Conservation (phyloP, 164 flowering plant species). For the Liquidambar formosana region DNA sequence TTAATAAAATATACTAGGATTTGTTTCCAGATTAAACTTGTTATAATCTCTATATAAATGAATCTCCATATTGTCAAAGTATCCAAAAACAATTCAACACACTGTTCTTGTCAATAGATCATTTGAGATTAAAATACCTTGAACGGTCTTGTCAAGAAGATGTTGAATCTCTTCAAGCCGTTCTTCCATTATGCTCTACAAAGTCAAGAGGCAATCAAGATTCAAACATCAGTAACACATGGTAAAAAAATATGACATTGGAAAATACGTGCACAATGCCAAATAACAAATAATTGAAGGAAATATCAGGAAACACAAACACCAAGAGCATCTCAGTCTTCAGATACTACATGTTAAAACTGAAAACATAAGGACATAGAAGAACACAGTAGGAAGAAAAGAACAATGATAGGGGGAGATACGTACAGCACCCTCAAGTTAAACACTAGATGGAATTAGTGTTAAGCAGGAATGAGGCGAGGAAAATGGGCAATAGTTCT, state of each 20-base stretch:
- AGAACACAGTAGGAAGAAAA: background rate
- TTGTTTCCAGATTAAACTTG: background rate
- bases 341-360: background rate
- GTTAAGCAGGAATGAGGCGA: no score
- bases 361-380: background rate
- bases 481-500: no score
- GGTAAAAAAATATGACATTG: conserved; percentile 1
- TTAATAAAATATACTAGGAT: background rate
- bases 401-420: background rate
- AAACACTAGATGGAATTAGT: no score
- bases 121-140: conserved; percentile 49
- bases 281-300: background rate
- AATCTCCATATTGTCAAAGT: background rate
- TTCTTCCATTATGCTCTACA: conserved; percentile 54
- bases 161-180: conserved; percentile 45
- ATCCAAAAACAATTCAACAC: background rate
- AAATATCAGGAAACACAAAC: background rate
- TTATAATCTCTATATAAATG: background rate
- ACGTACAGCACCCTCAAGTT: no score
- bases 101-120: background rate
- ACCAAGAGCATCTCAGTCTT: background rate
- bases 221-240: background rate
- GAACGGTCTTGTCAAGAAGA: conserved; percentile 69
- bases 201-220: conserved; percentile 8
- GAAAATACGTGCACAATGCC: background rate